Conservation (phyloP, 2,329 filamentous ascomycete species). For the Beauveria australis region DNA sequence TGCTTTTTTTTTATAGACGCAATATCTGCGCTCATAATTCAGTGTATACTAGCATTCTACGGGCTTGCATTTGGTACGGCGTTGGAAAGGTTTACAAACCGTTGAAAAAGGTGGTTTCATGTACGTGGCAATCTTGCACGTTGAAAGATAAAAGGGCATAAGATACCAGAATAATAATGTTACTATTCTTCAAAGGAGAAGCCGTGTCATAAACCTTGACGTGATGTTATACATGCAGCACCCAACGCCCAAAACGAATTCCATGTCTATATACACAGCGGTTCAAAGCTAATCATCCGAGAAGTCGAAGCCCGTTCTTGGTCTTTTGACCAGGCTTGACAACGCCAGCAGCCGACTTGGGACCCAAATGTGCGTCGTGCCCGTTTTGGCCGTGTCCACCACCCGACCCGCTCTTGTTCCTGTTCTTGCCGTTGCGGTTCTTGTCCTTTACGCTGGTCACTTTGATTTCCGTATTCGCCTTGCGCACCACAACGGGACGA, state of each 20-base stretch:
- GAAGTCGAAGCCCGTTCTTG: constrained; percentile 54
- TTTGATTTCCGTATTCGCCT: constrained; percentile 87
- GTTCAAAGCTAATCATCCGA: constrained; percentile 37
- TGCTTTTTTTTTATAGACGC: neutral
- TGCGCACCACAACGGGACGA: constrained; percentile 80
- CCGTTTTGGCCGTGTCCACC: constrained; percentile 17
- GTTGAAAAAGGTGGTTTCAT: neutral
- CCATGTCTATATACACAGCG: neutral
- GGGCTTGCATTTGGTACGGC: neutral
- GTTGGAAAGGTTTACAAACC: neutral
- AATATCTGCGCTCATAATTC: neutral
- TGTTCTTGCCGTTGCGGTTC: constrained; percentile 31
- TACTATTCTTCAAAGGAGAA: neutral
- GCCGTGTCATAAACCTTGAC: neutral
- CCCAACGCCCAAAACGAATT: neutral
- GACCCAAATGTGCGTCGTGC: constrained; percentile 45
- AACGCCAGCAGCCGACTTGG: constrained; percentile 42
- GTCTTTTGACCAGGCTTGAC: constrained; percentile 58
- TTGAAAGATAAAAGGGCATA: constrained; percentile 1
- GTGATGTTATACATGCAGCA: neutral
- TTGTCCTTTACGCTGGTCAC: constrained; percentile 61
- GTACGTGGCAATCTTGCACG: neutral
- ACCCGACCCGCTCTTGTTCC: constrained; percentile 26
- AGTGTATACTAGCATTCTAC: constrained; percentile 5
- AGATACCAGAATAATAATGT: constrained; percentile 12